A percentile compares a stretch with the other conserved stretches of the same genome.
These are phyloP conservation scores for Trichomonas gallinae DNA, from an alignment of 208 protist species.

Conservation along the genomic window DNA sequence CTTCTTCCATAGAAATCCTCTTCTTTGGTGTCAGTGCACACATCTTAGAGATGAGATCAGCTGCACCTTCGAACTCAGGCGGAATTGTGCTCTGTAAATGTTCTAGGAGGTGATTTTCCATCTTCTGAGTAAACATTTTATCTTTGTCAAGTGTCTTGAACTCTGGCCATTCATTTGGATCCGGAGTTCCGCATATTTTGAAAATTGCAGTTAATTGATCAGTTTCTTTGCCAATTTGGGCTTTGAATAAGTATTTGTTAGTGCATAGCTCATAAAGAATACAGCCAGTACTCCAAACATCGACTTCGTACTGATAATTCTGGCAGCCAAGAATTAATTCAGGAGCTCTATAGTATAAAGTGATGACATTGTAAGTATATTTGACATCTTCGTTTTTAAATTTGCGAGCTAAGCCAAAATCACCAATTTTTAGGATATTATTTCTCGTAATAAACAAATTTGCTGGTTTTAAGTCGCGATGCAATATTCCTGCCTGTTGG, in stretches of 20 bases:
- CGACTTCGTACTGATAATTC: neutral
- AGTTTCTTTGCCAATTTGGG: neutral
- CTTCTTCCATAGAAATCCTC: neutral
- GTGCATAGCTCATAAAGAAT: neutral
- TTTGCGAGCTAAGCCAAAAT: neutral
- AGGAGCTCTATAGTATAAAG: constrained; percentile 7
- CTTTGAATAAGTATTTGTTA: neutral
- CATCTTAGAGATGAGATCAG: neutral
- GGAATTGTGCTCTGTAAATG: neutral
- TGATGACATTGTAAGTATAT: constrained; percentile 3
- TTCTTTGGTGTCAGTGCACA: neutral
- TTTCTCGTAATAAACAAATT: neutral
- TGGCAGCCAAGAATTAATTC: neutral
- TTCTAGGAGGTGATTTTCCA: neutral
- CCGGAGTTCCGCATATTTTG: neutral
- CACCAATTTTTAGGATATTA: neutral
- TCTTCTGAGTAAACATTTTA: neutral
- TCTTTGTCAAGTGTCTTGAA: neutral
- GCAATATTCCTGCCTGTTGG: neutral
- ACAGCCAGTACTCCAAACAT: constrained; percentile 17
- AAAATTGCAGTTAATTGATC: neutral
- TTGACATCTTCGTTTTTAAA: neutral
- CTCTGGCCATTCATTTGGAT: neutral
- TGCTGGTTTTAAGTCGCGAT: neutral
- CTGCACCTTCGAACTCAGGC: neutral